These are phyloP conservation scores for Botrytis galanthina DNA, from an alignment of 2,329 filamentous ascomycete genomes.

Conservation along the genomic window DNA sequence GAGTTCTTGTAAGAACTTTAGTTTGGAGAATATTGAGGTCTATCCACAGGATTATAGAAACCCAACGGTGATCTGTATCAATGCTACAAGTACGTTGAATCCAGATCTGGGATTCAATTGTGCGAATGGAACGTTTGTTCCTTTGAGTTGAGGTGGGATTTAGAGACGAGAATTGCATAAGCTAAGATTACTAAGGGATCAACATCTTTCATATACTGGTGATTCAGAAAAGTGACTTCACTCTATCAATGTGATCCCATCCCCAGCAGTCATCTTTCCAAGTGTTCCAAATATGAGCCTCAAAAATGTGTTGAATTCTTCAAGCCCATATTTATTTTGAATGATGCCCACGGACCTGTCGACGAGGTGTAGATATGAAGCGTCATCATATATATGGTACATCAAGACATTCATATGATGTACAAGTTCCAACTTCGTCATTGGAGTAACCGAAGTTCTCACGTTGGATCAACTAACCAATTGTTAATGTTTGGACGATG, in stretches of 20 bases:
- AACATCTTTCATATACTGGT: neutral
- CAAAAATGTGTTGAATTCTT: neutral
- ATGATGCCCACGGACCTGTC: neutral
- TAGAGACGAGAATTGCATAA: neutral
- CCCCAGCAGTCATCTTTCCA: neutral
- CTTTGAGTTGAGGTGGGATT: neutral
- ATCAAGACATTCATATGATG: neutral
- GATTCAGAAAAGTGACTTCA: neutral
- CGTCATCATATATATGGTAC: neutral
- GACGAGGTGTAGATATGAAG: neutral
- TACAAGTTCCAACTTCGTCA: neutral
- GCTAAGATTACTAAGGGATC: neutral
- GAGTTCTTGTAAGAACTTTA: constrained; percentile 41
- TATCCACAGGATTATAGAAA: constrained; percentile 36
- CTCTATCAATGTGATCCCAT: neutral
- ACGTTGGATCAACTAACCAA: neutral
- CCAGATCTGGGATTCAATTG: constrained; percentile 41
- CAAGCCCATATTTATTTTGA: neutral
- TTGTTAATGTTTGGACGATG: neutral
- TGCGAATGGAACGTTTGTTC: constrained; percentile 38
- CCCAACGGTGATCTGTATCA: constrained; percentile 40
- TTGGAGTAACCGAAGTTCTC: neutral
- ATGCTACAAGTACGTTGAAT: constrained; percentile 39
- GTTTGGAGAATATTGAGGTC: constrained; percentile 38
- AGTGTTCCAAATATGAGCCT: neutral